Evolutionary conservation across 1,284 basidiomycete species (phyloP), one percentile per base, ranked within the genome.

Genomic region (Cryptococcus jaspeensis): DNA sequence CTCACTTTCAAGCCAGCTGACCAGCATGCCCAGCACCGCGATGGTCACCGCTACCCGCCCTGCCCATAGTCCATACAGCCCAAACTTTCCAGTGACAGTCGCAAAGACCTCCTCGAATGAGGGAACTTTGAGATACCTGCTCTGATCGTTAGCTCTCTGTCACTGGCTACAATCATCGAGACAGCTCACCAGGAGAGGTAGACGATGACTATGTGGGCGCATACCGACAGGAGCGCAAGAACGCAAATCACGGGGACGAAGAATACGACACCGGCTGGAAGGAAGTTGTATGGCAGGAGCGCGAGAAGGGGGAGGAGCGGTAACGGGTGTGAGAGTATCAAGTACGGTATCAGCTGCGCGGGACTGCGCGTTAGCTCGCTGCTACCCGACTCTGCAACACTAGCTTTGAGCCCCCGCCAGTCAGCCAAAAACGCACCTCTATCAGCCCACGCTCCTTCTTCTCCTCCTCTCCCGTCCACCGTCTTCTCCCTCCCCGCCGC

Each of bases 131-230:
- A 78, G 71, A 60, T 78, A 78, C 64, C 73, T 72, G 54, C 13
- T 23, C 15, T n/a, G 38, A 44, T 32, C 20, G 22, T 25, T 25
- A 46, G 38, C 11, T 3, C 23, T 18, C 12, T 40, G 32, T 43
- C 9, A 9, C 3, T 38, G 15, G 36, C 35, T 20, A 39, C 32
- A 9, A 48, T 7, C 15, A 48, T 22, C 25, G 32, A 32, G 28
- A 9, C 1, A 12, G 62, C 69, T 48, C 37, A 70, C 76, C 75
- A 75, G 1, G 74, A 64, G 1, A 78, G 69, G 56, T 78, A 78
- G 44, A 77, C 74, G 22, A 76, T 74, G 40, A 78, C 77, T 22
- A 78, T 74, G 46, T 77, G 75, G 0, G 76, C 75, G 44, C 75
- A 77, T 8, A 70, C 66, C 2, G 72, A 73, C 8, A 78, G 60